Conservation (phyloP, 148 eudicot species). For the Vaccinium vitisidaea region DNA sequence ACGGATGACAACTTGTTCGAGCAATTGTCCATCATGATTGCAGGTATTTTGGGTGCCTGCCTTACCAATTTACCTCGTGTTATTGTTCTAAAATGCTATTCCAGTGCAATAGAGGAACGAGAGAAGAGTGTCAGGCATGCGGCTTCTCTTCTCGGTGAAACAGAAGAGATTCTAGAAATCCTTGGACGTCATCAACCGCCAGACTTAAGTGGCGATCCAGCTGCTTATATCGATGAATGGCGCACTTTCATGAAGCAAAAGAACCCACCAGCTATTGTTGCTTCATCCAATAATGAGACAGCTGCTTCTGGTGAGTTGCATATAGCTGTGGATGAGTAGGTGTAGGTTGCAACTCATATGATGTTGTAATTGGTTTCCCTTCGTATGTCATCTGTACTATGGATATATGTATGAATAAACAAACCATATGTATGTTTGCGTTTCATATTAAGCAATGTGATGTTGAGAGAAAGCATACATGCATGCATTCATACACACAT, state of each 20-base stretch:
- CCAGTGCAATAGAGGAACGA: too few species aligned
- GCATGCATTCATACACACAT: too few species aligned
- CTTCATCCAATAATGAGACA: not conserved
- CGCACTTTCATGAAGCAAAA: not conserved
- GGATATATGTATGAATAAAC: too few species aligned
- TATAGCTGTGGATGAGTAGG: not conserved
- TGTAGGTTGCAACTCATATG: too few species aligned
- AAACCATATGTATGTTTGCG: too few species aligned
- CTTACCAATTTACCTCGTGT: too few species aligned
- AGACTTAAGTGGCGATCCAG: not conserved
- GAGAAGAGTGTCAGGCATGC: too few species aligned
- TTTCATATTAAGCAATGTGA: too few species aligned
- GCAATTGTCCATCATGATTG: conserved; percentile 8
- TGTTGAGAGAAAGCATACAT: too few species aligned
- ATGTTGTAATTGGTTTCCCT: not conserved
- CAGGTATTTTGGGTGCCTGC: conserved; percentile 8
- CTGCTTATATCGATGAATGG: conserved; percentile 28
- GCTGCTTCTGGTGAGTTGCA: not conserved
- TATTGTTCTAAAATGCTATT: too few species aligned
- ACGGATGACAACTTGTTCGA: conserved; percentile 4
- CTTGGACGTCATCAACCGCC: not conserved
- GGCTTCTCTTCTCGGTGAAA: too few species aligned
- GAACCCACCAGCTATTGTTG: not conserved
- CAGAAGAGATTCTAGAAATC: conserved; percentile 5
- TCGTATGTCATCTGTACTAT: not conserved